Evolutionary conservation across 1,284 basidiomycete genomes (phyloP).

Genomic region (Ganoderma leucocontextum): DNA sequence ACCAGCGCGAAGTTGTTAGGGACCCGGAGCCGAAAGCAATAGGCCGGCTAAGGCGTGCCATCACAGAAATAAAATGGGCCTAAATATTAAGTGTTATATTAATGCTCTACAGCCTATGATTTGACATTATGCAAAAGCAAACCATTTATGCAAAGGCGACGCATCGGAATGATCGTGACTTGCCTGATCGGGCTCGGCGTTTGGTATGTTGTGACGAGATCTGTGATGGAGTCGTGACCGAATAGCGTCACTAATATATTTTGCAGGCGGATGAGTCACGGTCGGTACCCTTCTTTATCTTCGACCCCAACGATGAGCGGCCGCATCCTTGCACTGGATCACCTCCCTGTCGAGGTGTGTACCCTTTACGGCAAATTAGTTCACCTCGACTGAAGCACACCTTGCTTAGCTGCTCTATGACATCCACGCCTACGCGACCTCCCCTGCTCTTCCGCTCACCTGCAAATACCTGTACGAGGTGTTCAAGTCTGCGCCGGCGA

Average conservation of each 20-base stretch:
- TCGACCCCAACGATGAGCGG: conserved; percentile 8
- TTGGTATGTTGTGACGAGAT: background rate
- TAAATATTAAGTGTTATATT: too few species aligned
- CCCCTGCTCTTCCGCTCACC: conserved; percentile 63
- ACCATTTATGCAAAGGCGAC: too few species aligned
- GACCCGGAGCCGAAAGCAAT: too few species aligned
- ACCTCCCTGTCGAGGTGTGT: conserved; percentile 31
- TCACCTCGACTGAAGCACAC: background rate
- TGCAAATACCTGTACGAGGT: conserved; percentile 59
- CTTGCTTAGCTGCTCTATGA: conserved; percentile 71
- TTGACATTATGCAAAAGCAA: too few species aligned
- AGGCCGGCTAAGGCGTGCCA: too few species aligned
- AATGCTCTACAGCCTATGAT: too few species aligned
- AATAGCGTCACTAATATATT: background rate
- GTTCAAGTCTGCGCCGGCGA: conserved; percentile 59
- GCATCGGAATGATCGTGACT: background rate
- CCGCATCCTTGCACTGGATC: conserved; percentile 11
- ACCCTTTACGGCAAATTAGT: too few species aligned
- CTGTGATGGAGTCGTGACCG: background rate
- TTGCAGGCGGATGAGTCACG: background rate
- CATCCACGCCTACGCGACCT: conserved; percentile 72
- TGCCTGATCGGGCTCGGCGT: background rate
- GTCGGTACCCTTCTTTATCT: background rate
- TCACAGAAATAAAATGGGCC: too few species aligned
- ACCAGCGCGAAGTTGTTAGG: too few species aligned